Evolutionary conservation across 1,284 basidiomycete genomes (phyloP), one percentile per base, ranked within the genome.

Genomic region (Apiotrichum siamense): DNA sequence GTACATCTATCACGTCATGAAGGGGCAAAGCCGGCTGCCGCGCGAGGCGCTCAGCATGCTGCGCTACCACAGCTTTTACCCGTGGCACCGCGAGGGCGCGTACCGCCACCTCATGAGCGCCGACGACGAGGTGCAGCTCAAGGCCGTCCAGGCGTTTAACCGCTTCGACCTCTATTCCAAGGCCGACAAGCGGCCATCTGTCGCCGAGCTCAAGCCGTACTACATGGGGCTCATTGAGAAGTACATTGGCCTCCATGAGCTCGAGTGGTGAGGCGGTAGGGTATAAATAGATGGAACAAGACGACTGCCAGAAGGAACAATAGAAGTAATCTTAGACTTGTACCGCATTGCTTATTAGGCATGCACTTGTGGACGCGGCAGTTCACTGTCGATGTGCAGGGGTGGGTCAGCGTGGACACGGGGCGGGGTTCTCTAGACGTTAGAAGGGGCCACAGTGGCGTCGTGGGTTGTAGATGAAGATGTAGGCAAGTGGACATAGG

Each of bases 21-120:
- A 60, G 48, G 36, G 48, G 27, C 59, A 61, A 45, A 68, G 66
- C 7, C 57, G 52, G 17, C 82, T 94, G 0, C 90, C 90, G 1
- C 79, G 81, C 48, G 88, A 88, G 63, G 90, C 80, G 0, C 78
- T 94, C 32, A 83, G 86, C 24, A 94, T 94, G 90, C 89, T 94
- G 66, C 83, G 90, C 24, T 93, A 88, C 73, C 90, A 94, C 76
- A 88, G 85, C 62, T 93, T 93, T 79, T 93, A 93, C 77, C 89
- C 90, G n/a, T 92, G 88, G 88, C 88, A 90, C 71, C 81, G 87
- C 45, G 88, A 89, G 67, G 80, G 80, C 53, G 89, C 88, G 0
- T 93, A 92, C 75, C 67, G 73, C 26, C 84, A 91, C 67, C 80
- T 93, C 44, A 84, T 81, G 61, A 83, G 83, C 67, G 82, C 20